phyloP scores from a whole-genome alignment of 441 rosid genomes.

The Populus hybrid region DNA sequence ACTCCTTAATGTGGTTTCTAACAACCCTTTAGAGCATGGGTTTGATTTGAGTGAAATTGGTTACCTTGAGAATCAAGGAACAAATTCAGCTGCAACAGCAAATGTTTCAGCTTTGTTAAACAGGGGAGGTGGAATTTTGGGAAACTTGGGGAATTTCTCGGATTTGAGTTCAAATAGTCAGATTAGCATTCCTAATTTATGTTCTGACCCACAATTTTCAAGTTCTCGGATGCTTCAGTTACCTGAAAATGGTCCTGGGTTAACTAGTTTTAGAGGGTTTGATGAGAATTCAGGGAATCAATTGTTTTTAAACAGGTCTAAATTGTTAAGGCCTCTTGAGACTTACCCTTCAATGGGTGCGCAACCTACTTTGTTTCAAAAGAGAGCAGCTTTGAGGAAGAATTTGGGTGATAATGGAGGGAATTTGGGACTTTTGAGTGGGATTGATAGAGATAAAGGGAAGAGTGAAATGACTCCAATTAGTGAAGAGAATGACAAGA shows the following conservation, averaged over 20 bases:
- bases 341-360: constrained; percentile 56
- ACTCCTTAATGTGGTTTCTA: constrained; percentile 41
- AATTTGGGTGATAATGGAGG: constrained; percentile 36
- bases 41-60: constrained; percentile 55
- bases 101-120: constrained; percentile 32
- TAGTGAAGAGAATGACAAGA: constrained; percentile 35
- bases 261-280: constrained; percentile 41
- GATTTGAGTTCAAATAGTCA: constrained; percentile 37
- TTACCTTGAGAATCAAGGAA: constrained; percentile 44
- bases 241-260: constrained; percentile 34
- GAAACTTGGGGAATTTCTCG: constrained; percentile 33
- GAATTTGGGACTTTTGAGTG: constrained; percentile 28
- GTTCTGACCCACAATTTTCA: constrained; percentile 29
- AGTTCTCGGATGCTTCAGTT: constrained; percentile 30
- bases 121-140: constrained; percentile 34
- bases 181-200: constrained; percentile 28
- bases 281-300: constrained; percentile 38
- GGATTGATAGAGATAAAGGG: constrained; percentile 37
- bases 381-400: constrained; percentile 63
- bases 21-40: constrained; percentile 45
- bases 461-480: constrained; percentile 34
- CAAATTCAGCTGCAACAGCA: constrained; percentile 5
- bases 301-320: constrained; percentile 47
- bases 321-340: constrained; percentile 57
- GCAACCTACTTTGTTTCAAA: constrained; percentile 65